A percentile compares a stretch with the other conserved stretches of the same genome.
Conservation (phyloP, 768 basidiomycete genomes). For the Psilocybe subaeruginosa region DNA sequence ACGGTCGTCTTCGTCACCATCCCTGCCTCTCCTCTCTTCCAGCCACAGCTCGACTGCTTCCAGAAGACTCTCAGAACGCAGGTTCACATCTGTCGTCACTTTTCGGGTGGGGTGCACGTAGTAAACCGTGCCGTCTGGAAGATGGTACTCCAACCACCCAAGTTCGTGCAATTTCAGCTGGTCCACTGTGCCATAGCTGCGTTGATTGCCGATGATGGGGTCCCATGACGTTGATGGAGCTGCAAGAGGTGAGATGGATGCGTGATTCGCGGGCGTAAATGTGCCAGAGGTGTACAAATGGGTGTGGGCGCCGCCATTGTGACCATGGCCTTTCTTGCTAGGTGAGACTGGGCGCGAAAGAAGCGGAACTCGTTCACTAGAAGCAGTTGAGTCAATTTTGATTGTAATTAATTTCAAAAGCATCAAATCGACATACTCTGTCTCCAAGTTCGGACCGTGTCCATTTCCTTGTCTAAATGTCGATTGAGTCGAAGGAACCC, state of each 20-base stretch:
- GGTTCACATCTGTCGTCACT: conserved; percentile 72
- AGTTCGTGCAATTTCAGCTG: conserved; percentile 47
- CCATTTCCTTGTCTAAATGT: conserved; percentile 17
- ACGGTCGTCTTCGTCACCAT: conserved; percentile 12
- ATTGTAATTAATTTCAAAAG: background rate
- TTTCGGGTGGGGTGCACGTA: conserved; percentile 66
- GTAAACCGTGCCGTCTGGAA: conserved; percentile 76
- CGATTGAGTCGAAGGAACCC: conserved; percentile 21
- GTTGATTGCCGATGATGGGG: conserved; percentile 21
- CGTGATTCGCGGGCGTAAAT: conserved; percentile 10
- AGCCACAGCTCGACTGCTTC: conserved; percentile 53
- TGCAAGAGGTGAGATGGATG: conserved; percentile 18
- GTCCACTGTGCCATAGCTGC: conserved; percentile 13
- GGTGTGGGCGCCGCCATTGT: conserved; percentile 2
- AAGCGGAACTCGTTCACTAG: conserved; percentile 25
- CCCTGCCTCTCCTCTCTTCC: conserved; percentile 30
- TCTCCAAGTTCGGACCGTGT: conserved; percentile 19
- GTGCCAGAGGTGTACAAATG: conserved; percentile 1
- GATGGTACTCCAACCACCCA: conserved; percentile 76
- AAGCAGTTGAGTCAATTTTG: conserved; percentile 8
- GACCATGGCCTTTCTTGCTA: conserved; percentile 10
- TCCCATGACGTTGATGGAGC: conserved; percentile 21
- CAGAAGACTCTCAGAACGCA: conserved; percentile 55
- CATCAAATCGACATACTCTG: conserved; percentile 28
- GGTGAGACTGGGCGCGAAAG: conserved; percentile 20